phyloP scores from a whole-genome alignment of 2,329 filamentous ascomycete species.

The Cordyceps militaris region DNA sequence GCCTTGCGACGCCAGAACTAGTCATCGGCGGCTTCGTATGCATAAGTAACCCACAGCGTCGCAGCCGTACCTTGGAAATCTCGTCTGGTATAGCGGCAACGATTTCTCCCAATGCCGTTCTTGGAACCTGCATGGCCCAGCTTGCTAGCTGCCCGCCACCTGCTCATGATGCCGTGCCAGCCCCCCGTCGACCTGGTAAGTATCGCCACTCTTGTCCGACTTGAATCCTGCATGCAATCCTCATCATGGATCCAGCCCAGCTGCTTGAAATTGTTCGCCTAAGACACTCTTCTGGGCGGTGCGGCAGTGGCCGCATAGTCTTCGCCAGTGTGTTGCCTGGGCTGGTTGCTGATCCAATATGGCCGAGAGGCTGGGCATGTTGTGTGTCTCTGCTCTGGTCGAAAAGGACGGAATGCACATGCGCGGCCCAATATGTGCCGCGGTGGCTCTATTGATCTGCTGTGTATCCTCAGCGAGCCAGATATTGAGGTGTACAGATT shows the following conservation, averaged over 20 bases:
- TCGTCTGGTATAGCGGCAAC: neutral
- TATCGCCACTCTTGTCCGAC: neutral
- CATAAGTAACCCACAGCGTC: conserved; percentile 1
- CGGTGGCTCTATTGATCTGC: neutral
- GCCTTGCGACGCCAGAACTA: neutral
- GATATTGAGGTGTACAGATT: neutral
- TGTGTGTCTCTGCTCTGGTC: neutral
- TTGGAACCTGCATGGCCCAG: neutral
- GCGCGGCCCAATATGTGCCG: neutral
- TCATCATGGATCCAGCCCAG: neutral
- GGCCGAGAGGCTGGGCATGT: neutral
- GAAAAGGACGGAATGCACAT: neutral
- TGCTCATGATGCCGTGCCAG: neutral
- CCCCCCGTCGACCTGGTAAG: neutral
- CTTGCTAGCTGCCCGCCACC: neutral
- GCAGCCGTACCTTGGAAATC: neutral
- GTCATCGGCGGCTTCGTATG: neutral
- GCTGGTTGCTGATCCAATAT: neutral
- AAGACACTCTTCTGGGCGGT: too few species aligned
- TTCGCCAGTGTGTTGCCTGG: neutral
- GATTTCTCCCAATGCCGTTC: neutral
- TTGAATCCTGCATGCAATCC: neutral
- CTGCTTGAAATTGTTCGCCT: neutral
- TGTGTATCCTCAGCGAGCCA: neutral
- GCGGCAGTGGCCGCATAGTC: neutral